Base-by-base conservation (phyloP, 2,329 filamentous ascomycete species). In the Bipolaris bicolor region DNA sequence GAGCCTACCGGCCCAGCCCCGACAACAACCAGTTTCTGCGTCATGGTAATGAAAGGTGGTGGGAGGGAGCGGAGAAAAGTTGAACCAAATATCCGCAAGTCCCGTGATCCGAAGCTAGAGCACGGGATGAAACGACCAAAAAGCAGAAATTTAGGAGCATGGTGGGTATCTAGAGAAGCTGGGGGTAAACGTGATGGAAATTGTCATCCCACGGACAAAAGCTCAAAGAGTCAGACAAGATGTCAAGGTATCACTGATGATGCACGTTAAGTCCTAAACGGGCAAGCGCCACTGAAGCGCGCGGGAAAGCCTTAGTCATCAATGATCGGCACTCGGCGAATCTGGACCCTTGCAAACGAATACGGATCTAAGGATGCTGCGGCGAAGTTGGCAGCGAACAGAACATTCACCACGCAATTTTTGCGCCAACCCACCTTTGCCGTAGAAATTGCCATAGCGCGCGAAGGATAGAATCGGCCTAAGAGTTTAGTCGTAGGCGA, bases 1-100 rank as follows among this genome's bases (percentile, higher is more conserved):
- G 93, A 91, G 37, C 95, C 95, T 7, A 99, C 95, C 0, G 95
- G 95, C 1, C 95, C 95, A 52, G 93, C 95, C 52, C 95, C 95
- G 47, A 99, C 89, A 45, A 99, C 84, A 18, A 96, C 84, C 53
- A 90, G 86, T 77, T 91, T 95, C 68, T 91, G 84, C 36, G 68
- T 58, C 71, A 76, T 75, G 46, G 37, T 16, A 52, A 45, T 49
- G 44, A 20, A 26, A 54, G 34, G 18, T 15, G 36, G 18, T 16
- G 31, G 4, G n/a, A 29, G 34, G 18, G 43, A 44, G 46, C 40
- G 13, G 40, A 13, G 24, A 39, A 49, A 33, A 31, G 4, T 13
- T 31, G 20, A 15, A 40, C 24, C n/a, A 9, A 18, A 40, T 20
- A 45, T 31, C 15, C 13, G 16, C 16, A 11, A 18, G 40, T 39